Base-by-base conservation (phyloP, 192 early-diverging fungal genomes). In the Coemansia sp. region DNA sequence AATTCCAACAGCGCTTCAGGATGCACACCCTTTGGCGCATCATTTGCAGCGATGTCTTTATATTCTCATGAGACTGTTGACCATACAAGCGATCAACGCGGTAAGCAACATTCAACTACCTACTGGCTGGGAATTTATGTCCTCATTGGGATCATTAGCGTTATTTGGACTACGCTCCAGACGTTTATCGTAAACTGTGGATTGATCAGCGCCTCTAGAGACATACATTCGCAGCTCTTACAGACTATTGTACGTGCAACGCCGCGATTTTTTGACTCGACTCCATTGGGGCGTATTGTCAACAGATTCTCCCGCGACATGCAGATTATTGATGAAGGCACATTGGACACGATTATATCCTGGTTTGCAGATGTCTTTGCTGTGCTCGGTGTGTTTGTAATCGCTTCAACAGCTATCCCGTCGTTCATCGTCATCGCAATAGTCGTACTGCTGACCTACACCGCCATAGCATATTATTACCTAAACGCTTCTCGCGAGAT, bases 221-320 rank as follows among this genome's bases (percentile, higher is more conserved):
- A 50, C 0, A 50, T 92, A 42, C 91, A 92, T 59, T 31, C 57
- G 29, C 75, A 70, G 20, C 72, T 91, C 29, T 50, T 92, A 29
- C 68, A 65, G 10, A 53, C 81, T 36, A 80, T 92, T 25, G 60
- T 87, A 22, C 84, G 77, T 20, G 88, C 91, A 2, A 88, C 87
- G 50, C 81, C 95, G 22, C 83, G 86, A 33, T 96, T 95, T 82
- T 97, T 91, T 74, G 92, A 94, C 58, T 82, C 89, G 13, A 92
- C 89, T 2, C 94, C 94, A n/a, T 64, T 91, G 7, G 93, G 93
- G 27, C 84, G 89, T 22, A 89, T 94, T 40, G 85, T 90, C 54
- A 96, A 93, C 71, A 72, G 95, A 31, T 93, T 93, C 66, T 89
- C 90, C 17, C 87, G 88, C 14, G 92, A 98, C 75, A 88, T 96